A percentile compares a stretch with the other conserved stretches of the same genome.
phyloP scores from a whole-genome alignment of 306 rosid species.

The Trifolium subterraneum region DNA sequence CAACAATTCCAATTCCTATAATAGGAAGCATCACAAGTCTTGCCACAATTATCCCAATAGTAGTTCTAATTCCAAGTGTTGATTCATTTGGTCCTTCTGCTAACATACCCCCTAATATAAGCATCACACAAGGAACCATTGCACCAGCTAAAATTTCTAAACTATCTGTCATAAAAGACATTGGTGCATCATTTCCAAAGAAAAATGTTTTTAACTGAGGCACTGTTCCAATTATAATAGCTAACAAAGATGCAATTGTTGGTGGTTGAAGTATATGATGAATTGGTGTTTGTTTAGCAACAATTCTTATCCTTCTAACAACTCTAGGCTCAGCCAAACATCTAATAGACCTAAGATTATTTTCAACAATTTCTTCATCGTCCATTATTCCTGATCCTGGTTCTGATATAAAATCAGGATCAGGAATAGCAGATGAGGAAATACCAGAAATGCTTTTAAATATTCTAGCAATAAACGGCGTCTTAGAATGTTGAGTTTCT shows the following conservation, averaged over 20 bases:
- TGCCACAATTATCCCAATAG: conserved; percentile 72
- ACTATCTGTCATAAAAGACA: conserved; percentile 71
- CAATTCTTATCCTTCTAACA: conserved; percentile 72
- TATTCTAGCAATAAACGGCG: conserved; percentile 71
- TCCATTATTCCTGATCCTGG: not conserved
- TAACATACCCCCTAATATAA: conserved; percentile 83
- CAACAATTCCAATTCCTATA: conserved; percentile 71
- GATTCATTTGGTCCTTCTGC: conserved; percentile 95
- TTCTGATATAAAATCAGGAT: not conserved
- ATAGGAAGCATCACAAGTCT: conserved; percentile 86
- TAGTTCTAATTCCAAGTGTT: conserved; percentile 70
- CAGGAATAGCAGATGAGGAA: conserved; percentile 51
- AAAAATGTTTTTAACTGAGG: conserved; percentile 71
- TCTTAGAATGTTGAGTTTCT: conserved; percentile 81
- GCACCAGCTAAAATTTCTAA: conserved; percentile 74
- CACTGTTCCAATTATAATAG: conserved; percentile 73
- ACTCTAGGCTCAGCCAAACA: conserved; percentile 88
- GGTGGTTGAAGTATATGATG: conserved; percentile 87
- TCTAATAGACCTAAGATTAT: conserved; percentile 66
- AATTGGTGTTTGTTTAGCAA: conserved; percentile 83
- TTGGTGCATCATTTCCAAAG: conserved; percentile 72
- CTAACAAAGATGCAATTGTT: conserved; percentile 77
- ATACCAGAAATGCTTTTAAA: conserved; percentile 60
- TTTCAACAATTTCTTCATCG: conserved; percentile 41
- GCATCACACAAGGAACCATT: conserved; percentile 88